phyloP scores from a whole-genome alignment of 1,139 yeast species.

The Yamadazyma kanchanaburiensis region DNA sequence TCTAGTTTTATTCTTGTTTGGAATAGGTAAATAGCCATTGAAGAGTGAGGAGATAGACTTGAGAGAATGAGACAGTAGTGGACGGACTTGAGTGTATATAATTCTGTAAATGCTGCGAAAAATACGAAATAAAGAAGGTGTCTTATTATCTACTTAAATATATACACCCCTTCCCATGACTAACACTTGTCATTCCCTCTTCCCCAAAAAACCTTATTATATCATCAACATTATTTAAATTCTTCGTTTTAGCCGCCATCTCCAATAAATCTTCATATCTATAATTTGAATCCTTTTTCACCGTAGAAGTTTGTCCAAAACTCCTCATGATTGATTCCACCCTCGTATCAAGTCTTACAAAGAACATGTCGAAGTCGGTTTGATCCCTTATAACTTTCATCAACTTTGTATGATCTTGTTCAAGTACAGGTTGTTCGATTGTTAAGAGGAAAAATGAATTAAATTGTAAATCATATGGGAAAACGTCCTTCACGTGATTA shows the following conservation, averaged over 20 bases:
- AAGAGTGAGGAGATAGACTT: too few species aligned
- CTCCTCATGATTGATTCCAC: slow-evolving; percentile 1
- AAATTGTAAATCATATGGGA: slow-evolving; percentile 34
- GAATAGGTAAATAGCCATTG: too few species aligned
- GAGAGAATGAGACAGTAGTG: too few species aligned
- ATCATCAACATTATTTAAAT: slow-evolving; percentile 11
- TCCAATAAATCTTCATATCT: slow-evolving; percentile 7
- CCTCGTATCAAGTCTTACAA: slow-evolving; percentile 22
- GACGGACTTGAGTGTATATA: too few species aligned
- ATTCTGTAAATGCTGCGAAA: neutral
- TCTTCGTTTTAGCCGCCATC: slow-evolving; percentile 4
- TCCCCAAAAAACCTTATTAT: slow-evolving; percentile 25
- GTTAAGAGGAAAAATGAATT: slow-evolving; percentile 26
- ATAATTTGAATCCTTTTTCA: slow-evolving; percentile 1
- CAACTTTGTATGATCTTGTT: slow-evolving; percentile 20
- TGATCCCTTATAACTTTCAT: slow-evolving; percentile 14
- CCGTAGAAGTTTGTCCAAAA: slow-evolving; percentile 1
- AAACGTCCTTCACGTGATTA: slow-evolving; percentile 12
- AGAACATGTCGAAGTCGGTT: slow-evolving; percentile 25
- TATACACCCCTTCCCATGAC: neutral
- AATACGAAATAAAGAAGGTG: neutral
- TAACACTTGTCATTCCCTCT: slow-evolving; percentile 15
- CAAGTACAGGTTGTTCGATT: slow-evolving; percentile 10
- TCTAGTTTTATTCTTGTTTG: too few species aligned
- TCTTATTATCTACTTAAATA: neutral